Conservation (phyloP, 495 filamentous ascomycete genomes). For the Penicillium canescens region DNA sequence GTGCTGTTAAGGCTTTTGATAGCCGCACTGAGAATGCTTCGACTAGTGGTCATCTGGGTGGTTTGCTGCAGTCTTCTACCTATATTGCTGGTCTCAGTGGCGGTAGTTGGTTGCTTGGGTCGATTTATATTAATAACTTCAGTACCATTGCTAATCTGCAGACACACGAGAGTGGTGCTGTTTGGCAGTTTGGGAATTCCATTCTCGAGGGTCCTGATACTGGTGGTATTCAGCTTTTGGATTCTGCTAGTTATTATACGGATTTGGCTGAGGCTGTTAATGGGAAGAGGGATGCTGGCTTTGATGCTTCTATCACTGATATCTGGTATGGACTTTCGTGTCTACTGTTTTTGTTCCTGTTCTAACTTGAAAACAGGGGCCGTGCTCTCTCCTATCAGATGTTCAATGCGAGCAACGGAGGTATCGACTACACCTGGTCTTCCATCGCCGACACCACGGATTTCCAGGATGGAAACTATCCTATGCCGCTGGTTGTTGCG, state of each 20-base stretch:
- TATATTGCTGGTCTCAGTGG: conserved; percentile 86
- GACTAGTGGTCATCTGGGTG: conserved; percentile 70
- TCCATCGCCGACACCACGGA: conserved; percentile 70
- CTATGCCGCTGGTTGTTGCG: conserved; percentile 80
- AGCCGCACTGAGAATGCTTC: conserved; percentile 68
- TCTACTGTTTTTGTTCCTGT: conserved; percentile 12
- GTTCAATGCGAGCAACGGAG: conserved; percentile 75
- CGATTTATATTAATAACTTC: conserved; percentile 89
- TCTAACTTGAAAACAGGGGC: conserved; percentile 35
- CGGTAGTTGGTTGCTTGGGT: conserved; percentile 85
- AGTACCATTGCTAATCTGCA: conserved; percentile 65
- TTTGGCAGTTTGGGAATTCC: conserved; percentile 78
- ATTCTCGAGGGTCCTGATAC: conserved; percentile 69
- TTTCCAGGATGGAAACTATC: conserved; percentile 70
- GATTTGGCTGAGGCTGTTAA: conserved; percentile 62
- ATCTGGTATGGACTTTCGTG: conserved; percentile 59
- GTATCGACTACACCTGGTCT: conserved; percentile 80
- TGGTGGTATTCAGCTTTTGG: conserved; percentile 51
- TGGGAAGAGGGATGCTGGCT: conserved; percentile 69
- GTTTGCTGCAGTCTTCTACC: conserved; percentile 79
- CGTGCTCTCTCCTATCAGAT: conserved; percentile 83
- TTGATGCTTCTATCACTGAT: conserved; percentile 78
- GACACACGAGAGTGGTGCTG: conserved; percentile 36
- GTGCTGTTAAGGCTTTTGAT: conserved; percentile 83
- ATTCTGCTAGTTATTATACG: conserved; percentile 64